Evolutionary conservation across 2,329 filamentous ascomycete genomes (phyloP).

Genomic region (Colletotrichum lindemuthianum): DNA sequence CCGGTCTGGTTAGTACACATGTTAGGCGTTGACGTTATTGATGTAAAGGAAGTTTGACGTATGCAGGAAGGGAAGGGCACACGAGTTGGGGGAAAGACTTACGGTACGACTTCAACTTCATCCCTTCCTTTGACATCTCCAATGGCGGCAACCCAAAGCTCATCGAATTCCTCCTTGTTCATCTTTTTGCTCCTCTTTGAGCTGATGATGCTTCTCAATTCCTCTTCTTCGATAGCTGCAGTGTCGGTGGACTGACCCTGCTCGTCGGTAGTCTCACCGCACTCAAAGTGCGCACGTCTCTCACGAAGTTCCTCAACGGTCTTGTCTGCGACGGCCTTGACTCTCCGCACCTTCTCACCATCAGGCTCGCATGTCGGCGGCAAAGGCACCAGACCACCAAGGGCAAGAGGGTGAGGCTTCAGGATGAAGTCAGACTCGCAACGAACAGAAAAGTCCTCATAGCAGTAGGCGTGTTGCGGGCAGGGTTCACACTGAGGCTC

Average conservation of each 20-base stretch:
- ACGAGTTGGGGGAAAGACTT: conserved; percentile 52
- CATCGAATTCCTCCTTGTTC: conserved; percentile 89
- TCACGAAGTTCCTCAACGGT: conserved; percentile 88
- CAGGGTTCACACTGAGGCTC: conserved; percentile 90
- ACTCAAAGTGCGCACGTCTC: conserved; percentile 89
- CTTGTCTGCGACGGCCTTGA: conserved; percentile 88
- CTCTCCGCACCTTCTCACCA: conserved; percentile 87
- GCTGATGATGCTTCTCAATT: conserved; percentile 80
- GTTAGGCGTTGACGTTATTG: conserved; percentile 46
- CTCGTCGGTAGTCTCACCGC: conserved; percentile 75
- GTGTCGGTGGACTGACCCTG: conserved; percentile 67
- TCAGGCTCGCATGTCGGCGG: conserved; percentile 95
- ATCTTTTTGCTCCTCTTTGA: conserved; percentile 84
- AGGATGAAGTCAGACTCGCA: conserved; percentile 92
- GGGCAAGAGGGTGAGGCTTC: conserved; percentile 82
- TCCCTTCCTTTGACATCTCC: conserved; percentile 74
- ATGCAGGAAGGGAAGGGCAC: conserved; percentile 15
- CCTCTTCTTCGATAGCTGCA: conserved; percentile 71
- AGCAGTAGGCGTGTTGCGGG: conserved; percentile 90
- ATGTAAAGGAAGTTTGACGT: conserved; percentile 1
- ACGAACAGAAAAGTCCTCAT: conserved; percentile 76
- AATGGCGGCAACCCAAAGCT: conserved; percentile 81
- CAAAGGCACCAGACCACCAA: conserved; percentile 83
- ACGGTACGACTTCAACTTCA: conserved; percentile 68
- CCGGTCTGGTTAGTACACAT: conserved; percentile 85